phyloP scores from a whole-genome alignment of 75 land plant species.

The Picea glauca region DNA sequence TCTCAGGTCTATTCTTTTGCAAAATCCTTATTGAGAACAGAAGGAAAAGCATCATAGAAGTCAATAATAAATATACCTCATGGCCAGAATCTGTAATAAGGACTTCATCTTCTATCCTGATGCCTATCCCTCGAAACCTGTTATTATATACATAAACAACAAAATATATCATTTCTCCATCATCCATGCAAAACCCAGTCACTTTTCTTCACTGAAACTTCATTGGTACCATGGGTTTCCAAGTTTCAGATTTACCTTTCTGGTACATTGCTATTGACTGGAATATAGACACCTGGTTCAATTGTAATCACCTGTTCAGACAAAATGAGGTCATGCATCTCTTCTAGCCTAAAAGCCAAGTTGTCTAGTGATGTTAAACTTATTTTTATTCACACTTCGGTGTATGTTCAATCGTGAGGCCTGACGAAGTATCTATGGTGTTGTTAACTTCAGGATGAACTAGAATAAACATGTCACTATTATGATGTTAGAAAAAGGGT shows the following conservation, averaged over 20 bases:
- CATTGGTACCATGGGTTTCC: not conserved
- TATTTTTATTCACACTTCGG: no score
- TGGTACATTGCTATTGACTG: slow-evolving; percentile 45
- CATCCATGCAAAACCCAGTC: not conserved
- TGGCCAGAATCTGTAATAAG: slow-evolving; percentile 85
- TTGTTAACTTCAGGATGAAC: no score
- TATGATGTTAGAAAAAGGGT: no score
- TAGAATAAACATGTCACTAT: no score
- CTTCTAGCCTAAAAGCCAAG: no score
- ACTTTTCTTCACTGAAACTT: not conserved
- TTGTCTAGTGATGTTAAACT: no score
- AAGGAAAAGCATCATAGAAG: not conserved
- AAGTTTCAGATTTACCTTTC: slow-evolving; percentile 46
- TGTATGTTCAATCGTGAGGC: no score
- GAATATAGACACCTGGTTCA: slow-evolving; percentile 92
- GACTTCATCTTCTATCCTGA: slow-evolving; percentile 96
- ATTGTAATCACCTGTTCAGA: slow-evolving; percentile 79
- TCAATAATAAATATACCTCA: slow-evolving; percentile 86
- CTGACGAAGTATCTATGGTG: no score
- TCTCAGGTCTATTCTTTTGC: not conserved
- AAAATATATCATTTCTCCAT: not conserved
- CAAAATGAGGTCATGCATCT: no score
- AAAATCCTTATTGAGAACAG: not conserved
- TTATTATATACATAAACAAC: not conserved
- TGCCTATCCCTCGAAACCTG: slow-evolving; percentile 92